Evolutionary conservation across 177 flowering plant genomes (phyloP).

Genomic region (Tripterygium wilfordii): DNA sequence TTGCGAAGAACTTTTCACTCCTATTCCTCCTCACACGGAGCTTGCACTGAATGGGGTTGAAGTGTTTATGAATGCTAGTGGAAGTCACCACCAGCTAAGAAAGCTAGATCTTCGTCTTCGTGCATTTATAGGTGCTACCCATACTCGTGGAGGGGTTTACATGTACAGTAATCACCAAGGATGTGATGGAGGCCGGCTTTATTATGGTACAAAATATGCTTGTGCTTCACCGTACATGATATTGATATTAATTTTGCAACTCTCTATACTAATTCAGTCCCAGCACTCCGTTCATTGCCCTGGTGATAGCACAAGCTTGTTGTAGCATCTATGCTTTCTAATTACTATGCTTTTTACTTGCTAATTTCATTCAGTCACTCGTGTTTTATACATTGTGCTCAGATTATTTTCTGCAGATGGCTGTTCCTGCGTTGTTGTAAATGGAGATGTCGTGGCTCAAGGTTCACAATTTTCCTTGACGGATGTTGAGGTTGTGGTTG

Average conservation of each 20-base stretch:
- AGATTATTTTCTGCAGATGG: constrained; percentile 58
- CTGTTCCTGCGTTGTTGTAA: constrained; percentile 75
- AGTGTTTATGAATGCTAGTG: constrained; percentile 95
- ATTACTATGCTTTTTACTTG: no score
- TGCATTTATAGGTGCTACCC: constrained; percentile 78
- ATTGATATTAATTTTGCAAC: no score
- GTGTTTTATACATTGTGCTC: no score
- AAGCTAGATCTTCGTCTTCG: constrained; percentile 87
- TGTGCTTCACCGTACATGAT: neutral
- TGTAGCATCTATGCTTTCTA: no score
- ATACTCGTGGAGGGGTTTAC: constrained; percentile 87
- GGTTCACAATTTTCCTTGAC: constrained; percentile 94
- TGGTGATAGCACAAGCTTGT: no score
- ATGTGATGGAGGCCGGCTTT: constrained; percentile 96
- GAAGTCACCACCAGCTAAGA: constrained; percentile 94
- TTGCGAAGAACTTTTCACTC: constrained; percentile 85
- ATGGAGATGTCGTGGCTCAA: constrained; percentile 91
- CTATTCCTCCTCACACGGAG: constrained; percentile 75
- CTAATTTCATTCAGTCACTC: no score
- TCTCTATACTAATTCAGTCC: no score
- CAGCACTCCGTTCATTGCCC: no score
- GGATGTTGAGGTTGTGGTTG: constrained; percentile 89
- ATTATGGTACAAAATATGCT: constrained; percentile 55
- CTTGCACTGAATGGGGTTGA: constrained; percentile 94
- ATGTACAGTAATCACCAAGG: constrained; percentile 99